Evolutionary conservation across 2,329 filamentous ascomycete species (phyloP).

Genomic region (Aspergillus tamarii): DNA sequence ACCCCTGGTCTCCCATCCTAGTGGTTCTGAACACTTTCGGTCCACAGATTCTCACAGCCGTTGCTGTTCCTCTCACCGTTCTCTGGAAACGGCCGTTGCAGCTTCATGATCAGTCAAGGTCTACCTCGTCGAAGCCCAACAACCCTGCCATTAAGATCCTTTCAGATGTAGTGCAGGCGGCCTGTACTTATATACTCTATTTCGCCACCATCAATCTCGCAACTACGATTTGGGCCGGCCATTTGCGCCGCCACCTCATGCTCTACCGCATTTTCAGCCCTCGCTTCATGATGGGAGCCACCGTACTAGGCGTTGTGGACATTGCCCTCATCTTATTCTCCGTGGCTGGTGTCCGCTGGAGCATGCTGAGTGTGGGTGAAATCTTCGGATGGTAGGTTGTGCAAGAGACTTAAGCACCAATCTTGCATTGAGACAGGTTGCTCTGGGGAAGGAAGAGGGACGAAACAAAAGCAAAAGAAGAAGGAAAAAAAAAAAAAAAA

Average conservation of each 20-base stretch:
- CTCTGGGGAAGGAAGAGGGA: not conserved
- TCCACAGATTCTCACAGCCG: constrained; percentile 79
- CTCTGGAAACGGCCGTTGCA: constrained; percentile 89
- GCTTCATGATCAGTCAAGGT: constrained; percentile 54
- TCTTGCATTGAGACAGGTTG: not conserved
- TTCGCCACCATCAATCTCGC: constrained; percentile 82
- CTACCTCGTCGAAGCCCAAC: constrained; percentile 20
- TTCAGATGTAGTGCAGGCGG: constrained; percentile 69
- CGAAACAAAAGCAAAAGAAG: not conserved
- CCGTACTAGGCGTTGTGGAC: constrained; percentile 75
- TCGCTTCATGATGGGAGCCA: constrained; percentile 80
- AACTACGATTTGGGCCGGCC: constrained; percentile 87
- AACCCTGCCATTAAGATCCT: constrained; percentile 54
- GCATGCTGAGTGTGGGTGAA: constrained; percentile 77
- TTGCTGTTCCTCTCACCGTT: constrained; percentile 77
- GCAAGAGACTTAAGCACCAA: too few relatives aligned
- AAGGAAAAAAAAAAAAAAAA: not conserved
- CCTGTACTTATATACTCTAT: constrained; percentile 77
- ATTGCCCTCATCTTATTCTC: constrained; percentile 71
- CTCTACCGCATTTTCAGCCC: constrained; percentile 92
- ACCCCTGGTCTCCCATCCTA: constrained; percentile 85
- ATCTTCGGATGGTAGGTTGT: constrained; percentile 76
- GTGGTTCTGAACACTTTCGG: constrained; percentile 86
- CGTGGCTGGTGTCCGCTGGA: constrained; percentile 74
- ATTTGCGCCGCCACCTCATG: constrained; percentile 90